Conservation (phyloP, 345 rosid species). For the Anacardium occidentale region DNA sequence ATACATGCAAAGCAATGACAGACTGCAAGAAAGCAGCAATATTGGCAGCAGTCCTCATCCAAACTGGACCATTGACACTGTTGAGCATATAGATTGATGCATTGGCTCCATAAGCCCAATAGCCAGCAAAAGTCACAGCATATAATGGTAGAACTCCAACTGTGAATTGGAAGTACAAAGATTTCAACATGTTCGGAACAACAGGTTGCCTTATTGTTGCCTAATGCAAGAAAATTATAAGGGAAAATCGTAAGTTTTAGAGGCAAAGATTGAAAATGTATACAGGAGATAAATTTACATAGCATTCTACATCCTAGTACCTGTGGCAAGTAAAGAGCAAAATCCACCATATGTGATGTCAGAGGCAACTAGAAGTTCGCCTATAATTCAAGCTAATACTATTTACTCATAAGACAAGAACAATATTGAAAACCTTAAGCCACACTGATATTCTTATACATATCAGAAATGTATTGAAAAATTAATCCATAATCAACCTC, state of each 20-base stretch:
- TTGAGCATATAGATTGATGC: slow-evolving; percentile 69
- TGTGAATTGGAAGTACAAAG: slow-evolving; percentile 79
- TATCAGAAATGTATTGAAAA: no score
- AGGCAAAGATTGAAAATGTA: not conserved
- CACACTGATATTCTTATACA: not conserved
- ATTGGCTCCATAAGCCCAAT: slow-evolving; percentile 95
- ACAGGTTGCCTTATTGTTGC: slow-evolving; percentile 86
- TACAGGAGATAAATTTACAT: not conserved
- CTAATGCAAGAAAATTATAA: slow-evolving; percentile 33
- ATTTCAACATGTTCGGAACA: slow-evolving; percentile 82
- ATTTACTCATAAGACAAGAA: not conserved
- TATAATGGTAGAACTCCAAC: slow-evolving; percentile 71
- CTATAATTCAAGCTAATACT: not conserved
- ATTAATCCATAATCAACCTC: not conserved
- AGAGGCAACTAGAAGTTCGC: not conserved
- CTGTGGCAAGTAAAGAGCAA: not conserved
- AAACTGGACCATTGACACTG: slow-evolving; percentile 66
- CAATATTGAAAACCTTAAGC: not conserved
- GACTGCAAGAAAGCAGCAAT: slow-evolving; percentile 78
- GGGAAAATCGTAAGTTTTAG: not conserved
- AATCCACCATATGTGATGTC: not conserved
- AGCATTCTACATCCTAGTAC: not conserved
- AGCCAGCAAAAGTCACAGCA: slow-evolving; percentile 68
- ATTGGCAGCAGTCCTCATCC: slow-evolving; percentile 81
- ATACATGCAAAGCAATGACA: slow-evolving; percentile 80